Evolutionary conservation across 768 basidiomycete genomes (phyloP), one percentile per base, ranked within the genome.

Genomic region (Phanerodontia chrysosporium): DNA sequence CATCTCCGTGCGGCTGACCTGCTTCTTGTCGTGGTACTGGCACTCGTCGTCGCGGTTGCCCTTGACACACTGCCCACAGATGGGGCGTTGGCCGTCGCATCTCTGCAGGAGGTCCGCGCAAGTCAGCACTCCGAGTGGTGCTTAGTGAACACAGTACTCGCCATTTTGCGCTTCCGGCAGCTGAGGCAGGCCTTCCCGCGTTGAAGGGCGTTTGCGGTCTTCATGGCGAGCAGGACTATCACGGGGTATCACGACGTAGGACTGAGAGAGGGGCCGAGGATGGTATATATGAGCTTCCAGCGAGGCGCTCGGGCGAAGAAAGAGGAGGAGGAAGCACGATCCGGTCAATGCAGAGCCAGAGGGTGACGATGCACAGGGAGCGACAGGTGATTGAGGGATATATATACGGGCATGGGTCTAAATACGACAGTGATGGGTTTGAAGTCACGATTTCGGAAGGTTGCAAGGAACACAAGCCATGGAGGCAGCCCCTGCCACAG

Each of bases 61-160:
- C 62, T 82, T 80, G 61, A 70, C 69, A 64, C 84, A 87, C 64
- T 83, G 82, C 22, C 72, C 69, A 65, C 85, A 86, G 35, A 78
- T 73, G 16, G 85, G 85, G 42, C 81, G 80, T 25, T 67, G 68
- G 18, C 83, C 83, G 65, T 85, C 83, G 66, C 85, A 87, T 80
- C 82, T 81, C 85, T 86, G 62, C 12, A n/a, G n/a, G n/a, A n/a
- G n/a, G 36, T 46, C n/a, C 49, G 28, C 30, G 61, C 45, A 22
- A 27, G 53, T 45, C 55, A 57, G 45, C 12, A 48, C 35, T 29
- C 32, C 10, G 29, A 36, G 58, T 25, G 52, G 39, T 30, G 44
- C 25, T 14, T n/a, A n/a, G 12, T 28, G 25, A 28, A 49, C 30
- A 44, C 55, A 69, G 45, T 32, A 74, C 39, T 42, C 18, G 39